These are phyloP conservation scores for Cnidoscolus chayamansa DNA, from an alignment of 441 rosid genomes.

Conservation along the genomic window DNA sequence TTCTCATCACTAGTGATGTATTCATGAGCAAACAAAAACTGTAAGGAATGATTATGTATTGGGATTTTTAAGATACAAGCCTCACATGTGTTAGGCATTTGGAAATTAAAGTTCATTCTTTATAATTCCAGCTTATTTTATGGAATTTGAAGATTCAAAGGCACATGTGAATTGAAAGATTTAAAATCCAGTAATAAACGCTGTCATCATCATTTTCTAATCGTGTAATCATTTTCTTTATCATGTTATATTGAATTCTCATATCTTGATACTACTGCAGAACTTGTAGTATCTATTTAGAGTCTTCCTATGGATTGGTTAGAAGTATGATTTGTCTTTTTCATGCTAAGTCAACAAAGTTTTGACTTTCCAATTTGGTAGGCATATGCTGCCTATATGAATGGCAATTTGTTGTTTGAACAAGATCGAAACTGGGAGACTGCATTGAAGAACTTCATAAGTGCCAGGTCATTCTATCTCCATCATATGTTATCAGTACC, in stretches of 20 bases:
- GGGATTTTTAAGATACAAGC: neutral
- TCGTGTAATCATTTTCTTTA: neutral
- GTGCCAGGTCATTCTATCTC: slow-evolving; percentile 72
- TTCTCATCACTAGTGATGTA: neutral
- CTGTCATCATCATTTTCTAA: neutral
- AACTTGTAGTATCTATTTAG: slow-evolving; percentile 1
- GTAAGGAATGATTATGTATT: neutral
- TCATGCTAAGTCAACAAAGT: slow-evolving; percentile 11
- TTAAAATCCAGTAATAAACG: neutral
- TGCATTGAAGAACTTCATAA: slow-evolving; percentile 79
- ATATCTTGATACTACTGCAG: neutral
- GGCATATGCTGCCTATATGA: slow-evolving; percentile 98
- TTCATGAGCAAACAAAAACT: neutral
- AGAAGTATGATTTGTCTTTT: slow-evolving; percentile 1
- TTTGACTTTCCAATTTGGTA: slow-evolving; percentile 31
- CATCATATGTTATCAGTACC: slow-evolving; percentile 2
- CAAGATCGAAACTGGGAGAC: slow-evolving; percentile 95
- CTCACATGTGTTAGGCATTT: neutral
- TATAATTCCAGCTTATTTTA: neutral
- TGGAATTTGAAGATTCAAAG: slow-evolving; percentile 5
- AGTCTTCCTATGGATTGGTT: slow-evolving; percentile 1
- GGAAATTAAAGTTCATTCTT: neutral
- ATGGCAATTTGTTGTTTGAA: slow-evolving; percentile 91
- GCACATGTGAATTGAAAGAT: neutral
- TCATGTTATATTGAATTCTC: neutral